A percentile compares a stretch with the other conserved stretches of the same genome.
Conservation (phyloP, 805 yeast genomes). For the Teunomyces aglyptinius region DNA sequence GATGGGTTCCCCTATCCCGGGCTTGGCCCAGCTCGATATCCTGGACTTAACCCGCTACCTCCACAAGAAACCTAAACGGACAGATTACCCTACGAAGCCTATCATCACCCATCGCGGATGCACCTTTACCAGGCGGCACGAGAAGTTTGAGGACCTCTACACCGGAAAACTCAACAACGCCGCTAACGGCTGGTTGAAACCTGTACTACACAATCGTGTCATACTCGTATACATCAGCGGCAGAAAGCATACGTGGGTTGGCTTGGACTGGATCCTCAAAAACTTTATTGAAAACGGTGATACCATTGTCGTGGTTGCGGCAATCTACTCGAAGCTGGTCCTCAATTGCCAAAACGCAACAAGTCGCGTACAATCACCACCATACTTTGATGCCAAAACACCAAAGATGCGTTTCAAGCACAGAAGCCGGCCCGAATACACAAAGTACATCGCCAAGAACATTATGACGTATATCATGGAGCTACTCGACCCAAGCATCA, state of each 20-base stretch:
- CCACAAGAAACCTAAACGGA: constrained; percentile 9
- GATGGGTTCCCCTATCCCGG: constrained; percentile 5
- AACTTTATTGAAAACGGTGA: constrained; percentile 63
- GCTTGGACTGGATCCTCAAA: constrained; percentile 66
- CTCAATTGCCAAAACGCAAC: background rate
- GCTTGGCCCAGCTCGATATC: constrained; percentile 5
- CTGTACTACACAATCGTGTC: constrained; percentile 51
- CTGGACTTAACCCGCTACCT: constrained; percentile 8
- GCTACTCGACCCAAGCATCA: constrained; percentile 43
- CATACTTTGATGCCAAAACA: constrained; percentile 17
- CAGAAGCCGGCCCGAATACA: constrained; percentile 46
- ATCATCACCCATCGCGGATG: constrained; percentile 41
- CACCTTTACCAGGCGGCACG: constrained; percentile 47
- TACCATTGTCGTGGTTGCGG: constrained; percentile 58
- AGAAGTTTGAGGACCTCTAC: constrained; percentile 47
- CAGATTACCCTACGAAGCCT: constrained; percentile 39
- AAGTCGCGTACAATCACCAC: constrained; percentile 8
- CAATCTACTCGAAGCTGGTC: constrained; percentile 31
- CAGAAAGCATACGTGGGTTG: constrained; percentile 78
- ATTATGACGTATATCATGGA: constrained; percentile 53
- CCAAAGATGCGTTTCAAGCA: constrained; percentile 33
- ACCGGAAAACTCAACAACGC: constrained; percentile 30
- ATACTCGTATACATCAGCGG: constrained; percentile 68
- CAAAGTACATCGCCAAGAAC: constrained; percentile 44
- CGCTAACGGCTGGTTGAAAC: constrained; percentile 13